These are phyloP conservation scores for Plantago ovata DNA, from an alignment of 257 asterid genomes.

Conservation along the genomic window DNA sequence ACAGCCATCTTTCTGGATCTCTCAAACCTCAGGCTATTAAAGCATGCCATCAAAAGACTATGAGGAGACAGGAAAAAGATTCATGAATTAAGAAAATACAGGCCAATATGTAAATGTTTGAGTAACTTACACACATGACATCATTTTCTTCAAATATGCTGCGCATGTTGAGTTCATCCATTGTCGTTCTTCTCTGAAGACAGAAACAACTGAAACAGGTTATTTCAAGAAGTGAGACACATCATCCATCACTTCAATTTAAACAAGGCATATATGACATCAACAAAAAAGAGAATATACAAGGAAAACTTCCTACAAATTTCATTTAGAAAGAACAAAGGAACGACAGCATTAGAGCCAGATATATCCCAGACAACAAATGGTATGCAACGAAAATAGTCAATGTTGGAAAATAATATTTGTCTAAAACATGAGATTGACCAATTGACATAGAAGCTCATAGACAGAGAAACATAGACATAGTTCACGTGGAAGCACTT, in stretches of 20 bases:
- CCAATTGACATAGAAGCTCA: too few species aligned
- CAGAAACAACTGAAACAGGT: slow-evolving; percentile 3
- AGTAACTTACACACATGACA: slow-evolving; percentile 77
- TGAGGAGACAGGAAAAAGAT: not conserved
- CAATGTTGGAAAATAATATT: too few species aligned
- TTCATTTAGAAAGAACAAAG: not conserved
- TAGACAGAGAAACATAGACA: too few species aligned
- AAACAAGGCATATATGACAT: not conserved
- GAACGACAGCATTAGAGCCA: not conserved
- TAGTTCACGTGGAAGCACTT: too few species aligned
- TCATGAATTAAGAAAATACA: not conserved
- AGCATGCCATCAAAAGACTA: not conserved
- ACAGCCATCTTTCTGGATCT: slow-evolving; percentile 89
- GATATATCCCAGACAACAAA: too few species aligned
- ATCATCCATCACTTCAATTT: not conserved
- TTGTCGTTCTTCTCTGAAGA: slow-evolving; percentile 84
- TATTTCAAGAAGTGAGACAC: not conserved
- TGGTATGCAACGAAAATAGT: not conserved
- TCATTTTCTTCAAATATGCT: slow-evolving; percentile 85
- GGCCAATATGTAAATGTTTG: slow-evolving; percentile 11
- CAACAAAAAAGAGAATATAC: not conserved
- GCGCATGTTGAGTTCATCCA: slow-evolving; percentile 95
- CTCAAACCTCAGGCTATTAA: slow-evolving; percentile 85
- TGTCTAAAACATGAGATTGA: too few species aligned
- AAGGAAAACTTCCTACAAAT: not conserved